phyloP scores from a whole-genome alignment of 2,329 filamentous ascomycete species.

The Alternaria sp. region DNA sequence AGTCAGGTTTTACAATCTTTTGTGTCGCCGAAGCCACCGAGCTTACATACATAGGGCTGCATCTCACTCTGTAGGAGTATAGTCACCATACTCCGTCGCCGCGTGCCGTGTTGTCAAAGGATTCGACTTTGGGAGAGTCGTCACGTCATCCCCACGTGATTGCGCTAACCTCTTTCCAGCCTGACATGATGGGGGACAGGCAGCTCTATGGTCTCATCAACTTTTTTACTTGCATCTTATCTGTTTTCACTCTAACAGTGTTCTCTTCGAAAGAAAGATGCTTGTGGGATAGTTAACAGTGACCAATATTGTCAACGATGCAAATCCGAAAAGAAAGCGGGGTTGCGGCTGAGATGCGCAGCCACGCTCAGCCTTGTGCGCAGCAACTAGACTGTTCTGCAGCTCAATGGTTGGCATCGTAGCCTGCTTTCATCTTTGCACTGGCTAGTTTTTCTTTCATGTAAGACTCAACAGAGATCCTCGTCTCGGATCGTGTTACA shows the following conservation, averaged over 20 bases:
- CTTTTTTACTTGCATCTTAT: neutral
- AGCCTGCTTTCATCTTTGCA: neutral
- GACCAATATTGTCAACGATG: fast-evolving
- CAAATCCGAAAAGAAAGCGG: neutral
- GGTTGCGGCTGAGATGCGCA: conserved; percentile 19
- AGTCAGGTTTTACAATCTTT: neutral
- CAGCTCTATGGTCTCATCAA: neutral
- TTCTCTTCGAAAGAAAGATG: neutral
- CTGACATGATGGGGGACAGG: neutral
- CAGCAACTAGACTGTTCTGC: neutral
- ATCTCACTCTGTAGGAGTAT: no score
- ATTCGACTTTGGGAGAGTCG: neutral
- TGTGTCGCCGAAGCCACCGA: neutral
- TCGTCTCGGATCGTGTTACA: no score
- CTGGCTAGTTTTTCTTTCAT: no score
- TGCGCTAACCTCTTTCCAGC: neutral
- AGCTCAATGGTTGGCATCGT: neutral
- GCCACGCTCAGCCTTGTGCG: conserved; percentile 12
- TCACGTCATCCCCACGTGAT: neutral
- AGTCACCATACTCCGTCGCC: neutral
- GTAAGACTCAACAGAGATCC: no score
- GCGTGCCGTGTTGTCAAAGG: neutral
- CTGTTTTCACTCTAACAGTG: neutral
- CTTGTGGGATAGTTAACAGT: neutral
- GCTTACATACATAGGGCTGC: neutral